Base-by-base conservation (phyloP, 148 eudicot genomes). In the Nepenthes mirabilis region DNA sequence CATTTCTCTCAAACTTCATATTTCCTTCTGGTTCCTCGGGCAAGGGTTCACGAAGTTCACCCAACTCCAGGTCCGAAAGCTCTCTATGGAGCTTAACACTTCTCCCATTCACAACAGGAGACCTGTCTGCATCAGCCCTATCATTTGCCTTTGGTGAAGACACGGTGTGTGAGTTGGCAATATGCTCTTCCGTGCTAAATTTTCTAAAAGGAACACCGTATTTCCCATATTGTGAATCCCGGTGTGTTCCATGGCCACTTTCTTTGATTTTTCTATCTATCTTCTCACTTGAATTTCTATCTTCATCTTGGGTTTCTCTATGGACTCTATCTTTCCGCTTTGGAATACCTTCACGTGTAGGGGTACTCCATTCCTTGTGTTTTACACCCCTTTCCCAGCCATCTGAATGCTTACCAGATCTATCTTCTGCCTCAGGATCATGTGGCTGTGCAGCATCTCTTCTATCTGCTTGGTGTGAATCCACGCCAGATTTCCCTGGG, bases 31-130 rank as follows among this genome's bases (percentile, higher is more conserved):
- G 67, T 71, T 79, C 97, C 65, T 76, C 84, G 51, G 71, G 62
- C 62, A 73, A 60, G 32, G 87, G 72, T 67, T 93, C 99, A 45
- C 97, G 97, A 64, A 93, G 82, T 78, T 93, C 99, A 55, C 99
- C 99, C 79, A 86, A 57, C 69, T 93, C 99, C 75, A 89, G 72
- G 43, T 84, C 99, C 48, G 95, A 86, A 54, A 69, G 69, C 81
- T 88, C 96, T 71, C 99, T 79, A 57, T 60, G 85, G 58, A 84
- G 95, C 36, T 66, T 36, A 14, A 61, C 60, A 34, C 72, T 66
- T 56, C 74, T 79, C 11, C 73, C 84, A 59, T 77, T 74, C 10
- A 60, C 58, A 36, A 66, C 57, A 63, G 86, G 79, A 47, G 75
- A 75, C 58, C 59, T 77, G 61, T 68, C 69, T 32, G 65, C 37